phyloP scores from a whole-genome alignment of 108 stramenopile genomes.

The Asterionellopsis glacialis region DNA sequence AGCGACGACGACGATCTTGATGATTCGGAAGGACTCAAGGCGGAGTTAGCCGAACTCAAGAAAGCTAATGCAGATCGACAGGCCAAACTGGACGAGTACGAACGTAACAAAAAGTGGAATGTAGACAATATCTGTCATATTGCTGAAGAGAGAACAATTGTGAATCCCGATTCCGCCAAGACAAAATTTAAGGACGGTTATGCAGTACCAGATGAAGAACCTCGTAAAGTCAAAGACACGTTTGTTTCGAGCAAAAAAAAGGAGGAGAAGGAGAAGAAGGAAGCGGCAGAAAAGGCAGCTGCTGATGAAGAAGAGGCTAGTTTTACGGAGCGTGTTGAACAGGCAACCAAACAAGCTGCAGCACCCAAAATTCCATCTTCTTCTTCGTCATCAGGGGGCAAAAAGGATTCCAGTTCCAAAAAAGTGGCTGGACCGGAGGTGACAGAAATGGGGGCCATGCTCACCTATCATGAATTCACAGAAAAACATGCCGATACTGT shows the following conservation, averaged over 20 bases:
- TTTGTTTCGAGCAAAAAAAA: background rate
- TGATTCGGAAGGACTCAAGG: constrained; percentile 73
- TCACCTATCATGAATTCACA: constrained; percentile 91
- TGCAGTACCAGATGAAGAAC: constrained; percentile 47
- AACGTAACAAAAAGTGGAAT: constrained; percentile 97
- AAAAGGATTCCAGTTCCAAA: background rate
- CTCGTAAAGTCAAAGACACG: constrained; percentile 24
- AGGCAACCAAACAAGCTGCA: constrained; percentile 22
- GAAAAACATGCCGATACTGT: constrained; percentile 85
- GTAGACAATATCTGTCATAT: constrained; percentile 96
- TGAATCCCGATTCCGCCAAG: constrained; percentile 74
- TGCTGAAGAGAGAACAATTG: constrained; percentile 89
- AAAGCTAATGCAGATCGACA: constrained; percentile 51
- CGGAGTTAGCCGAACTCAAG: constrained; percentile 77
- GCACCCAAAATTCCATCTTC: constrained; percentile 11
- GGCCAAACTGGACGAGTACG: constrained; percentile 81
- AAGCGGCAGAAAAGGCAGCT: constrained; percentile 9
- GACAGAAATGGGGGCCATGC: constrained; percentile 48
- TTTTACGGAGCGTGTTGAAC: background rate
- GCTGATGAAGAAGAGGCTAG: constrained; percentile 1
- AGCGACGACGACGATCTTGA: constrained; percentile 82
- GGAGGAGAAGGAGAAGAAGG: constrained; percentile 8
- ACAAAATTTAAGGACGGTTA: constrained; percentile 66
- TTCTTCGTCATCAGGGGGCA: background rate
- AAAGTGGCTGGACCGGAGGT: constrained; percentile 17